A percentile compares a stretch with the other conserved stretches of the same genome.
phyloP scores from a whole-genome alignment of 768 basidiomycete genomes.

The Xerocomellus amylosporus region DNA sequence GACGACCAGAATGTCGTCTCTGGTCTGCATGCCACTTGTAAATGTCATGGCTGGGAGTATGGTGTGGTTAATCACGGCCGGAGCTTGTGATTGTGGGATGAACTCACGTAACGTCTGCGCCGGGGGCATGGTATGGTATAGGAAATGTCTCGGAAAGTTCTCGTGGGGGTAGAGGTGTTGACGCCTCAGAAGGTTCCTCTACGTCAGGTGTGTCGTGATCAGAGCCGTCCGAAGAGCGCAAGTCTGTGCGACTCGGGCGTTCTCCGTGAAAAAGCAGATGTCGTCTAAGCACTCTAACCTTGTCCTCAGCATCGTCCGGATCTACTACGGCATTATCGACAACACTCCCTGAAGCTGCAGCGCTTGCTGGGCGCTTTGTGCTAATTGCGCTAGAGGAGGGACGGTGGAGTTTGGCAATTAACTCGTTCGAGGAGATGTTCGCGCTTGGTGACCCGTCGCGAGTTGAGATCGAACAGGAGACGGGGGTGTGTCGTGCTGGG shows the following conservation, averaged over 20 bases:
- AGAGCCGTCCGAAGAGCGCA: constrained; percentile 22
- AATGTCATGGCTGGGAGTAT: constrained; percentile 67
- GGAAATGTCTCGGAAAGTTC: constrained; percentile 73
- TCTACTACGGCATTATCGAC: constrained; percentile 32
- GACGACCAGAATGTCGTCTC: constrained; percentile 54
- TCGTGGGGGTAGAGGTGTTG: constrained; percentile 26
- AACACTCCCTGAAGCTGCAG: constrained; percentile 30
- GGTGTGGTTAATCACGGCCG: constrained; percentile 13
- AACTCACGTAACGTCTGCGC: constrained; percentile 90
- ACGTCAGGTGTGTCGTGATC: constrained; percentile 20
- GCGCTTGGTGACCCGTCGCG: constrained; percentile 11
- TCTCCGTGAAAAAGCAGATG: constrained; percentile 80
- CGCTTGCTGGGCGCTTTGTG: constrained; percentile 33
- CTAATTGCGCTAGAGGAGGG: constrained; percentile 38
- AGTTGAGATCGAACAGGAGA: constrained; percentile 8
- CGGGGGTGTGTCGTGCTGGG: constrained; percentile 57
- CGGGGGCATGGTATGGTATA: constrained; percentile 83
- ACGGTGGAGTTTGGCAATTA: constrained; percentile 16
- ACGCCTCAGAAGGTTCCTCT: constrained; percentile 24
- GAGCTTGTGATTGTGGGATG: constrained; percentile 1
- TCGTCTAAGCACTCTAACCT: constrained; percentile 71
- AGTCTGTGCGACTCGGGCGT: constrained; percentile 28
- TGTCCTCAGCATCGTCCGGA: constrained; percentile 76
- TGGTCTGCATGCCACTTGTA: constrained; percentile 93
- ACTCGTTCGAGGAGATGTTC: constrained; percentile 9